A percentile compares a stretch with the other conserved stretches of the same genome.
phyloP scores from a whole-genome alignment of 1,139 yeast species.

The Protomyces inouyei region DNA sequence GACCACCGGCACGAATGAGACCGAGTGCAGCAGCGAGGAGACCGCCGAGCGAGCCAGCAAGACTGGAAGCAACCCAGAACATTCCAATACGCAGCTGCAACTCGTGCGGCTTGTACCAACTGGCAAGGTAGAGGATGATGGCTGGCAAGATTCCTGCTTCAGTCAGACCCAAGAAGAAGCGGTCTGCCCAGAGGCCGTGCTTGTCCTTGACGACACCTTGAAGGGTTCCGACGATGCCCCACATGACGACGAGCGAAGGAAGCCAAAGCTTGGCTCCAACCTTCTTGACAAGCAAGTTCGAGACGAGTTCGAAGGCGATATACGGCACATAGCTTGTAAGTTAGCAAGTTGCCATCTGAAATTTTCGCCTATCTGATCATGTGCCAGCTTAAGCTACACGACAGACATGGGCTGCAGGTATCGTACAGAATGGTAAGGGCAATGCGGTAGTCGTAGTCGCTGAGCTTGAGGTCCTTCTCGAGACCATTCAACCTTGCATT shows the following conservation, averaged over 20 bases:
- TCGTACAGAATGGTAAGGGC: conserved; percentile 56
- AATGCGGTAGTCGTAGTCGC: conserved; percentile 57
- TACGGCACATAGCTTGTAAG: conserved; percentile 49
- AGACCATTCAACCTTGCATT: conserved; percentile 69
- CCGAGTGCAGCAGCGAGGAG: conserved; percentile 61
- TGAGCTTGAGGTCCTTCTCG: conserved; percentile 48
- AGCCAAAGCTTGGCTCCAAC: conserved; percentile 64
- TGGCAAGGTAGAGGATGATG: conserved; percentile 59
- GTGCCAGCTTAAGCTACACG: background rate
- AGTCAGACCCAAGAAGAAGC: conserved; percentile 54
- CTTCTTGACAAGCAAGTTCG: conserved; percentile 56
- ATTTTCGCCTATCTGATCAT: background rate
- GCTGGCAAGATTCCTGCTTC: conserved; percentile 65
- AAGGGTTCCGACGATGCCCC: conserved; percentile 60
- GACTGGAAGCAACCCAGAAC: conserved; percentile 62
- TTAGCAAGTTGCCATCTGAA: background rate
- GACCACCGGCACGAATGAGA: conserved; percentile 40
- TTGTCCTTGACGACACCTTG: conserved; percentile 58
- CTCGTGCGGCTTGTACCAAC: conserved; percentile 53
- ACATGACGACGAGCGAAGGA: conserved; percentile 39
- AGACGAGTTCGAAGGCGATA: conserved; percentile 58
- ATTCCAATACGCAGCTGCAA: conserved; percentile 64
- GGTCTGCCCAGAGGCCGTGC: conserved; percentile 55
- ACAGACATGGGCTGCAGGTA: background rate
- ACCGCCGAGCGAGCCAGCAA: conserved; percentile 80